These are phyloP conservation scores for Candida anglica DNA, from an alignment of 805 yeast species.

Conservation along the genomic window DNA sequence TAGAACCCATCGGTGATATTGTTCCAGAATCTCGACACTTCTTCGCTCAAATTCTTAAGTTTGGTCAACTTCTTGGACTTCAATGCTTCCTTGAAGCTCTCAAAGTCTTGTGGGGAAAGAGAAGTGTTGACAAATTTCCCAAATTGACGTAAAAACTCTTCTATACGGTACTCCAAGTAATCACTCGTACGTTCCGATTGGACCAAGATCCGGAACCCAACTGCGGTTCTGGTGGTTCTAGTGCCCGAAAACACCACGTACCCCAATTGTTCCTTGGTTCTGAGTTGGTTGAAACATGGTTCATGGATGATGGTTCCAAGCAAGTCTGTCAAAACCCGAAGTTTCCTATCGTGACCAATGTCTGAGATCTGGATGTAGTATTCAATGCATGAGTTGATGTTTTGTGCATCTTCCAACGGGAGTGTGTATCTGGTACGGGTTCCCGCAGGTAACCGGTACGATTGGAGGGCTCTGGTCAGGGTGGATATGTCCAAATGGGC, in stretches of 20 bases:
- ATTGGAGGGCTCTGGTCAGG: slow-evolving; percentile 36
- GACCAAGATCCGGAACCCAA: slow-evolving; percentile 69
- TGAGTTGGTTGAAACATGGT: slow-evolving; percentile 82
- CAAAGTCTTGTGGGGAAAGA: slow-evolving; percentile 62
- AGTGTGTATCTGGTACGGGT: slow-evolving; percentile 46
- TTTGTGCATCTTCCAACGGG: slow-evolving; percentile 56
- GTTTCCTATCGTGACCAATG: slow-evolving; percentile 17
- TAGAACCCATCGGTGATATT: slow-evolving; percentile 73
- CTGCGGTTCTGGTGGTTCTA: slow-evolving; percentile 63
- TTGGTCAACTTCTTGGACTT: slow-evolving; percentile 63
- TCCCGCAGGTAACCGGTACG: slow-evolving; percentile 29
- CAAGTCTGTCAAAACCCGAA: slow-evolving; percentile 53
- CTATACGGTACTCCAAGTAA: slow-evolving; percentile 75
- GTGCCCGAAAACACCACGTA: slow-evolving; percentile 85
- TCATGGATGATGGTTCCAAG: slow-evolving; percentile 73
- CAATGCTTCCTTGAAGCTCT: slow-evolving; percentile 66
- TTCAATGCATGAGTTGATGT: slow-evolving; percentile 82
- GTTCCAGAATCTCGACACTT: slow-evolving; percentile 60
- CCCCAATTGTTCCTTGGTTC: slow-evolving; percentile 95
- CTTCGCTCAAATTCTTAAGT: slow-evolving; percentile 76
- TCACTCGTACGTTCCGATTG: slow-evolving; percentile 80
- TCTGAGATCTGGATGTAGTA: slow-evolving; percentile 66
- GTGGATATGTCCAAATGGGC: slow-evolving; percentile 6
- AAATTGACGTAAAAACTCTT: slow-evolving; percentile 53
- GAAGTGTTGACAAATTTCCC: slow-evolving; percentile 38